Base-by-base conservation (phyloP, 2,329 filamentous ascomycete genomes). In the Alternaria triticina region DNA sequence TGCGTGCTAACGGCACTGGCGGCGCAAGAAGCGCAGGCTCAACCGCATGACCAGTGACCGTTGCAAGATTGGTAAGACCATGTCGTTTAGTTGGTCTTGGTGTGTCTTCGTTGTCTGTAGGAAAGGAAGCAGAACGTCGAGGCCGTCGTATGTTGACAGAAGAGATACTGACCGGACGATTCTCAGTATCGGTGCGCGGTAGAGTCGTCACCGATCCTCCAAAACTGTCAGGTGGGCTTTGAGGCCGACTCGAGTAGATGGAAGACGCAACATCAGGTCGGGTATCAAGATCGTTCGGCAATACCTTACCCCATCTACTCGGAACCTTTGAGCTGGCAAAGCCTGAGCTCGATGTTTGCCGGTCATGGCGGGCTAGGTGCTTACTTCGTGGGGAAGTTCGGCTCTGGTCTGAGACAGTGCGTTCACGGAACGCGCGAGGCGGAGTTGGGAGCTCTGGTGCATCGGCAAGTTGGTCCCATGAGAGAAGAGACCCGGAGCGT, bases 401-500 rank as follows among this genome's bases (percentile, higher is more conserved):
- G 50, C 70, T 77, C 30, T 70, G 57, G 20, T 73, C 67, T 28
- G 76, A 74, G 4, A 64, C 27, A 25, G 61, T 62, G 17, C 70
- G 70, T 12, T 72, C 64, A 25, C 61, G 65, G 40, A 70, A 60
- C 4, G 44, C 57, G 40, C 20, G 62, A 51, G 62, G 67, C 12
- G 67, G 54, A 23, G 54, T 61, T 3, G 72, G 67, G 9, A 72
- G 23, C 7, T 74, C 70, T 25, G 72, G 62, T 12, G 66, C 58
- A 50, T 73, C 69, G 17, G 67, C 66, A 43, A 75, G 65, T 54
- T 73, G 70, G 20, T 78, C 72, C 74, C 80, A 82, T 4, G 80
- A 76, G 12, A 78, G 70, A 4, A 80, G 64, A 8, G 82, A 83
- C 15, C 77, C 77, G 7, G 80, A 82, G 7, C 82, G 81, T 13